A percentile compares a stretch with the other conserved stretches of the same genome.
phyloP scores from a whole-genome alignment of 176 grass and related monocot genomes.

The Oryza brachyantha region DNA sequence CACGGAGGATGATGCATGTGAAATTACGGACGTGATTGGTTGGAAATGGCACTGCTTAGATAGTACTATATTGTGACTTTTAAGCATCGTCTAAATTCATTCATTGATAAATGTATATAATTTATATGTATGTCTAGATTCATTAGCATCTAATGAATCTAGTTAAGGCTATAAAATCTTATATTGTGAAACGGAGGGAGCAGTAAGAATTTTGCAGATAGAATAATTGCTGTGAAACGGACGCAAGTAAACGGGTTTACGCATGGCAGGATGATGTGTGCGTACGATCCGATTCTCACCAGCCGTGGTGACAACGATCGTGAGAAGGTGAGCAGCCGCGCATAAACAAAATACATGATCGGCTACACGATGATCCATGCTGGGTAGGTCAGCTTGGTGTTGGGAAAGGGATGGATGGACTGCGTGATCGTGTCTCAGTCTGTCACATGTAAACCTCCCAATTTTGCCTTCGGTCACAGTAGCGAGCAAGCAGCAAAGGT shows the following conservation, averaged over 20 bases:
- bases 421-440: background rate
- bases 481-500: no score
- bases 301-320: background rate
- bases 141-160: no score
- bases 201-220: background rate
- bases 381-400: background rate
- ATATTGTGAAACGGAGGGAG: no score
- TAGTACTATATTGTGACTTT: no score
- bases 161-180: no score
- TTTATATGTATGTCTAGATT: no score
- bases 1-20: background rate
- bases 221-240: background rate
- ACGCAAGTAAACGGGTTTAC: background rate
- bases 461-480: no score
- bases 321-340: background rate
- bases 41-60: background rate
- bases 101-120: no score
- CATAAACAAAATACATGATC: background rate
- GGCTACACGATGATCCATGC: no score
- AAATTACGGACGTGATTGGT: background rate
- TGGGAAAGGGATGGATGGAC: background rate
- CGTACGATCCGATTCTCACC: background rate
- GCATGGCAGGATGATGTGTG: background rate
- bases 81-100: no score
- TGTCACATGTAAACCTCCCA: background rate